Conservation (phyloP, 2,329 filamentous ascomycete genomes). For the Trichoderma brevicompactum region DNA sequence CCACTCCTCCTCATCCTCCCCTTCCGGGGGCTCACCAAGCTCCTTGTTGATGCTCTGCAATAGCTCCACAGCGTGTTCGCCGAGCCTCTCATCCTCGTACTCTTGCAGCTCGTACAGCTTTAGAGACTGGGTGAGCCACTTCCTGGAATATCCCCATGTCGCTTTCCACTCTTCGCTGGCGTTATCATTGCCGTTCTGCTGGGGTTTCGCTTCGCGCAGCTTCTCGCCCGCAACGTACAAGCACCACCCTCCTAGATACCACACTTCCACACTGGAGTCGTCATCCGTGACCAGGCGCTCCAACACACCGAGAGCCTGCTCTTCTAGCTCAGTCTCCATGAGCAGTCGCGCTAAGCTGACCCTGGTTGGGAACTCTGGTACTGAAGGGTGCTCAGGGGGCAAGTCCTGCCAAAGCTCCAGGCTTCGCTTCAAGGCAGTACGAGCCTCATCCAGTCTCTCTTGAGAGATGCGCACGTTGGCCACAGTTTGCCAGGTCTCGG, state of each 20-base stretch:
- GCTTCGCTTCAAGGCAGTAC: slow-evolving; percentile 76
- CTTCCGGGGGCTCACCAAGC: slow-evolving; percentile 62
- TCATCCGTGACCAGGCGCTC: slow-evolving; percentile 86
- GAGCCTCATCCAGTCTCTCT: slow-evolving; percentile 75
- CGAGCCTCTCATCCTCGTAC: slow-evolving; percentile 82
- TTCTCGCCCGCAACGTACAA: slow-evolving; percentile 78
- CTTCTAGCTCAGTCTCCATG: slow-evolving; percentile 87
- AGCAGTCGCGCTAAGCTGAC: slow-evolving; percentile 83
- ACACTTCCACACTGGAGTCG: slow-evolving; percentile 91
- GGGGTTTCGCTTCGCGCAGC: slow-evolving; percentile 49
- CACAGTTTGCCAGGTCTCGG: slow-evolving; percentile 93
- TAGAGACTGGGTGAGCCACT: slow-evolving; percentile 82
- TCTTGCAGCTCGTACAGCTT: slow-evolving; percentile 77
- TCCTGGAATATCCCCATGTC: slow-evolving; percentile 73
- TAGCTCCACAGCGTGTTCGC: slow-evolving; percentile 75
- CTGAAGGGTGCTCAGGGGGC: slow-evolving; percentile 68
- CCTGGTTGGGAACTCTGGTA: slow-evolving; percentile 85
- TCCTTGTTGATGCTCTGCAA: slow-evolving; percentile 65
- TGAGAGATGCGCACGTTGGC: slow-evolving; percentile 95
- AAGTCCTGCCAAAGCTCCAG: slow-evolving; percentile 83
- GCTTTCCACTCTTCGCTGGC: slow-evolving; percentile 59
- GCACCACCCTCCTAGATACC: slow-evolving; percentile 97
- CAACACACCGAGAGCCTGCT: slow-evolving; percentile 81
- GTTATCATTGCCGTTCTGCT: slow-evolving; percentile 38
- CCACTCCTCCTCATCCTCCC: slow-evolving; percentile 60